Base-by-base conservation (phyloP, 805 yeast genomes). In the Wickerhamomyces chambardii region DNA sequence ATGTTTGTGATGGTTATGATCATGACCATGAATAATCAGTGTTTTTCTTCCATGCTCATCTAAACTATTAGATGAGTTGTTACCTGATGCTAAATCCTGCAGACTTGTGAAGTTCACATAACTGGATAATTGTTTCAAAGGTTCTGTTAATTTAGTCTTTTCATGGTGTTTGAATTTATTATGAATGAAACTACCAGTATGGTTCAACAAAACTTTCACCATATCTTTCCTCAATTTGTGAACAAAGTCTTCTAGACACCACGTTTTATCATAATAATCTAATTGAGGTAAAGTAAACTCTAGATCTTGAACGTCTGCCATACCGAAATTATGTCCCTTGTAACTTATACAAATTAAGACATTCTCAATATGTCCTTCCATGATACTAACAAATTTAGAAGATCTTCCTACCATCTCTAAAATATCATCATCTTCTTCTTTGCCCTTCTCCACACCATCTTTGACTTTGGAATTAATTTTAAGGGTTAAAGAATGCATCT, bases 321-420 rank as follows among this genome's bases (percentile, higher is more conserved):
- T 57, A 35, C 67, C 62, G 35, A 73, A 49, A 37, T 67, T 68
- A 31, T 76, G 76, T 7, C 81, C 84, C 50, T 73, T 73, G 56
- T 84, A 83, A 37, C 92, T 80, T 17, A 85, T 70, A 22, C 76
- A 65, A 35, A 87, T 53, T 17, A 59, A 50, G 15, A 74, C 59
- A 21, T 63, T 58, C 12, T 61, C 55, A 17, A 80, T 57, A n/a
- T 63, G 59, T 31, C 84, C 65, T 15, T 66, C 60, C 17, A 71
- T 68, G 29, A 87, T 73, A 47, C 79, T 78, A 52, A 79, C 66
- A 52, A 70, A 84, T 29, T 70, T 70, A 30, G 83, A 71, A 1
- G 95, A 84, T 29, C 95, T 63, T 32, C 62, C 57, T 7, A 84
- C 66, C 95, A 87, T 84, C 39, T 70, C 66, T n/a, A 70, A 55